Base-by-base conservation (phyloP, 345 rosid genomes). In the Pugionium dolabratum region DNA sequence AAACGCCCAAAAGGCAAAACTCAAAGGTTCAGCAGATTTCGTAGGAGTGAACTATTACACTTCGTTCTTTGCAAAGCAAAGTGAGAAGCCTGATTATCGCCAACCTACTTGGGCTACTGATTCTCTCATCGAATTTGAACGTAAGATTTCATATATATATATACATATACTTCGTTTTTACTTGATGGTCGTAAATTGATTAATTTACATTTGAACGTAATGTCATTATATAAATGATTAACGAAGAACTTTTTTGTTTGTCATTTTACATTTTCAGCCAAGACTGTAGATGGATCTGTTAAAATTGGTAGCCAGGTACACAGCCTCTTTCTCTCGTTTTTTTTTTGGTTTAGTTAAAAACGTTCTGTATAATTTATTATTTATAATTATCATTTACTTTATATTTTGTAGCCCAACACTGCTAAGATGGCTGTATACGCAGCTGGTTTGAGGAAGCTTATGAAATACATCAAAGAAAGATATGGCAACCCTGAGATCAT, bases 11-110 rank as follows among this genome's bases (percentile, higher is more conserved):
- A 65, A 59, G 56, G 3, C 0, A 66, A 73, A 59, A 33, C 72
- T 73, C 6, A 66, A 51, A 40, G 41, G 25, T 5, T 73, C 77
- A 0, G 37, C 64, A 41, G 87, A 83, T 48, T 83, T 66, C 36
- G 32, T 80, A 0, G 85, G 81, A 36, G 18, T 83, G 1, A 83
- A 83, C 75, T 83, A 83, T 62, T 83, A 83, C 43, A 63, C 64
- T 3, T 71, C 79, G 1, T 65, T 33, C 45, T 79, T 72, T 28
- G 75, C 62, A 8, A 58, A 29, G 54, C 1, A 31, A 4, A 34
- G 35, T 4, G 40, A 72, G 9, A 36, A 55, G 11, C 30, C 43
- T 28, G 58, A 72, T 59, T 27, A 35, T 39, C 29, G 54, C 9
- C 35, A 76, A 2, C 47, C 73, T 0, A 72, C 79, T 42, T 83